Conservation (phyloP, 2,329 filamentous ascomycete genomes). For the Xylariales sp. region DNA sequence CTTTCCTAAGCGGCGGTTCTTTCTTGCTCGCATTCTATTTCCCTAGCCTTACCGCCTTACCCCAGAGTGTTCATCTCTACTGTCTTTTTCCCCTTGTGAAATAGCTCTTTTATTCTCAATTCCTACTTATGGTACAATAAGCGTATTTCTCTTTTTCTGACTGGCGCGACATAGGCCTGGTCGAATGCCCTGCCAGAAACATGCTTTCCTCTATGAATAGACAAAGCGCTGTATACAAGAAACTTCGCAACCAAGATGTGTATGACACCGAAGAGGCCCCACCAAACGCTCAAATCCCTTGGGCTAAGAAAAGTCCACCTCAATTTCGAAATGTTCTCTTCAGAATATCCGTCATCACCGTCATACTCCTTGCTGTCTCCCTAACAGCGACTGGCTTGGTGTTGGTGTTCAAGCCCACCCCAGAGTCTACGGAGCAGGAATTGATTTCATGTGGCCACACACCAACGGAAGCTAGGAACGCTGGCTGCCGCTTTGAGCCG, state of each 20-base stretch:
- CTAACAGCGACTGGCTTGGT: not conserved
- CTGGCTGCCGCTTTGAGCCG: slow-evolving; percentile 17
- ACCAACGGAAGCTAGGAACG: slow-evolving; percentile 12
- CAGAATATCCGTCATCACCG: not conserved
- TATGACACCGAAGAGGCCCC: not conserved
- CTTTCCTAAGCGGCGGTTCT: not conserved
- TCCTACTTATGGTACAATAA: not conserved
- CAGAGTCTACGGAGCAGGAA: not conserved
- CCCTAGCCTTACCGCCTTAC: not conserved
- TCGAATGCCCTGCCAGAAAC: not conserved
- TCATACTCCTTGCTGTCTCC: not conserved
- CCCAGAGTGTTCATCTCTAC: not conserved
- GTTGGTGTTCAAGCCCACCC: not conserved
- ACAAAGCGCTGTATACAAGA: not conserved
- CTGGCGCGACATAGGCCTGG: not conserved
- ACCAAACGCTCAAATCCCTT: not conserved
- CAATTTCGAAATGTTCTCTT: not conserved
- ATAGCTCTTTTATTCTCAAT: not conserved
- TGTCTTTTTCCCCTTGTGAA: not conserved
- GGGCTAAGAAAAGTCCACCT: not conserved
- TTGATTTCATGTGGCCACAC: slow-evolving; percentile 15
- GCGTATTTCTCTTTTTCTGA: not conserved
- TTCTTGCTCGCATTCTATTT: too few species aligned
- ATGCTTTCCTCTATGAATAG: slow-evolving; percentile 1
- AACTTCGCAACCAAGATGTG: slow-evolving; percentile 4